phyloP scores from a whole-genome alignment of 73 alveolate genomes.

The Blepharisma japonicum region DNA sequence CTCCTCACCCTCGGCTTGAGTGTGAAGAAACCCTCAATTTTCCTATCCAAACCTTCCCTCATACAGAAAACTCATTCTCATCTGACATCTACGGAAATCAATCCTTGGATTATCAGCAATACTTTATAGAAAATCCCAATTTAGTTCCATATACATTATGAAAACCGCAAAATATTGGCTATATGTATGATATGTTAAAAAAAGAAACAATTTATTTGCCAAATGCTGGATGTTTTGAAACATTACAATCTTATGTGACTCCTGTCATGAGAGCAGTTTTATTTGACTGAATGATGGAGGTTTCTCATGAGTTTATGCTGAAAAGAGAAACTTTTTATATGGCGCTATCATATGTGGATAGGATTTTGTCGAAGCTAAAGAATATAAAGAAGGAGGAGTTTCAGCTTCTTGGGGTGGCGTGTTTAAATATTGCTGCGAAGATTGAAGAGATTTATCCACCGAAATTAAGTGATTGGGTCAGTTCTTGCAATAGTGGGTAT shows the following conservation, averaged over 20 bases:
- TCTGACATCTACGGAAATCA: too few species aligned
- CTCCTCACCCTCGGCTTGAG: too few species aligned
- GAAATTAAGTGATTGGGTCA: slow-evolving; percentile 56
- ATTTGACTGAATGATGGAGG: slow-evolving; percentile 97
- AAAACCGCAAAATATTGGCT: too few species aligned
- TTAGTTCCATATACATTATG: too few species aligned
- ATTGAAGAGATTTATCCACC: slow-evolving; percentile 87
- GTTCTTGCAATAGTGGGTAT: slow-evolving; percentile 68
- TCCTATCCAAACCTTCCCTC: too few species aligned
- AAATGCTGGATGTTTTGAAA: background rate
- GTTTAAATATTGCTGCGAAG: slow-evolving; percentile 84
- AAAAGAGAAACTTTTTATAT: slow-evolving; percentile 83
- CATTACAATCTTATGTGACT: slow-evolving; percentile 10
- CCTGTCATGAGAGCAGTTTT: slow-evolving; percentile 73
- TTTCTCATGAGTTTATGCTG: slow-evolving; percentile 81
- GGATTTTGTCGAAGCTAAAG: slow-evolving; percentile 59
- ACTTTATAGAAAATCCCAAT: too few species aligned
- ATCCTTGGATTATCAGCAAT: too few species aligned
- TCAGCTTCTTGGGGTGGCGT: slow-evolving; percentile 80
- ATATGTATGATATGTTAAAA: background rate
- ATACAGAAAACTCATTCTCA: too few species aligned
- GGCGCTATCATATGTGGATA: slow-evolving; percentile 70
- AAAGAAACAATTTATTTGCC: slow-evolving; percentile 9
- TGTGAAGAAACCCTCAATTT: too few species aligned
- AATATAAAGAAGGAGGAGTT: slow-evolving; percentile 62